Percentiles rank a stretch among this genome's conserved stretches.
Evolutionary conservation across 345 rosid species (phyloP).

Genomic region (Psidium friedrichsthalianum): DNA sequence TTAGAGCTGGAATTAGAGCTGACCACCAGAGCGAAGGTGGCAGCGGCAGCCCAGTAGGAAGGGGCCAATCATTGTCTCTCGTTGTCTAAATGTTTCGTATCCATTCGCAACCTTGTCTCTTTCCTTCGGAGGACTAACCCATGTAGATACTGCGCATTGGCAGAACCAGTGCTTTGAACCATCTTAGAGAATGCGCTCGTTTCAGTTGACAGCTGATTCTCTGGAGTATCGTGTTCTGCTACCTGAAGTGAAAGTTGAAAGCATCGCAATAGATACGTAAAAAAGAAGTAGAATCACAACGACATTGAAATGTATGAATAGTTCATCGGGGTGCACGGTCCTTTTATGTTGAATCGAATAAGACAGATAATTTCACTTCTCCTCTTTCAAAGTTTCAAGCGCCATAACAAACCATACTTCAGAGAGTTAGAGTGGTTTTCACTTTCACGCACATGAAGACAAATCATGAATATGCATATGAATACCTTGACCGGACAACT

Average conservation of each 20-base stretch:
- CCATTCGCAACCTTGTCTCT: conserved; percentile 7
- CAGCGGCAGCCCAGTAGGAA: too few relatives aligned
- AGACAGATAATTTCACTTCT: neutral
- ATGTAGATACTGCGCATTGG: conserved; percentile 55
- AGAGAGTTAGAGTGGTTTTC: neutral
- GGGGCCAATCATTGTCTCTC: too few relatives aligned
- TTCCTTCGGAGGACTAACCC: conserved; percentile 34
- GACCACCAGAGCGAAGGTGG: too few relatives aligned
- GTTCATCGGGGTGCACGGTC: neutral
- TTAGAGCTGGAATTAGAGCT: too few relatives aligned
- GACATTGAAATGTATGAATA: neutral
- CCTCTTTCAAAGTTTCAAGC: neutral
- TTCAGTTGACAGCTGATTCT: conserved; percentile 45
- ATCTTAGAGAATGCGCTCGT: conserved; percentile 53
- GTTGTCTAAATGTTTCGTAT: neutral
- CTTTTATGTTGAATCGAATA: neutral
- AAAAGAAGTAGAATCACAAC: neutral
- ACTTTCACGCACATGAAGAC: neutral
- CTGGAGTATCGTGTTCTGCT: too few relatives aligned
- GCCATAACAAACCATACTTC: neutral
- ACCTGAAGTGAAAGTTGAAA: conserved; percentile 26
- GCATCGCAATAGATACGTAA: neutral
- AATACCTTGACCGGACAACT: too few relatives aligned
- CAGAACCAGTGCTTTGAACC: conserved; percentile 71
- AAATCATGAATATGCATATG: neutral